Conservation (phyloP, 116 monocot genomes). For the Papilionanthe hybrid region DNA sequence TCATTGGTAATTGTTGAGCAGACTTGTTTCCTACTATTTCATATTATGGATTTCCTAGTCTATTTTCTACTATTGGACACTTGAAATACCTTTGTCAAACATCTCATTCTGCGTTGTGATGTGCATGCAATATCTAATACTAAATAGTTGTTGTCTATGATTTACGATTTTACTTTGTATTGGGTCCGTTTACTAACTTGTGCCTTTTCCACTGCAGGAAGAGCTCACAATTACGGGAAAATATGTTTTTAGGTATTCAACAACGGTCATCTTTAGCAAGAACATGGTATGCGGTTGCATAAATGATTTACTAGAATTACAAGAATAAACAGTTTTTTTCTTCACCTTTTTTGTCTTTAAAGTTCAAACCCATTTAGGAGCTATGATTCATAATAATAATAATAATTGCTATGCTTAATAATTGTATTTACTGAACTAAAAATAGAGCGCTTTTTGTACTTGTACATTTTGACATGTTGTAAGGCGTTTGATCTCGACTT, state of each 20-base stretch:
- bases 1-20: constrained; percentile 20
- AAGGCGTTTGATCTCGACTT: neutral
- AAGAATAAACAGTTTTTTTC: neutral
- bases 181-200: neutral
- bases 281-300: constrained; percentile 36
- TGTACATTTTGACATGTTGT: neutral
- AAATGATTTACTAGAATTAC: constrained; percentile 2
- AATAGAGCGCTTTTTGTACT: neutral
- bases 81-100: neutral
- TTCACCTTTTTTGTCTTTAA: neutral
- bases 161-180: neutral
- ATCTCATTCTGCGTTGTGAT: neutral
- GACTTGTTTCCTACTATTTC: neutral
- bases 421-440: constrained; percentile 1
- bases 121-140: neutral
- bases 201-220: constrained; percentile 20
- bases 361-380: neutral
- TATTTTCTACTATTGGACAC: neutral
- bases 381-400: neutral
- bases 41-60: neutral
- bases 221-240: constrained; percentile 19
- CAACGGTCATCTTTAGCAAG: constrained; percentile 15
- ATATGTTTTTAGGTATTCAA: constrained; percentile 47
- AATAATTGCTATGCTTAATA: neutral
- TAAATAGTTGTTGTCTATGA: neutral